Percentiles rank a stretch among this genome's conserved stretches.
These are phyloP conservation scores for Aaosphaeria arxii DNA, from an alignment of 2,329 filamentous ascomycete genomes.

Conservation along the genomic window DNA sequence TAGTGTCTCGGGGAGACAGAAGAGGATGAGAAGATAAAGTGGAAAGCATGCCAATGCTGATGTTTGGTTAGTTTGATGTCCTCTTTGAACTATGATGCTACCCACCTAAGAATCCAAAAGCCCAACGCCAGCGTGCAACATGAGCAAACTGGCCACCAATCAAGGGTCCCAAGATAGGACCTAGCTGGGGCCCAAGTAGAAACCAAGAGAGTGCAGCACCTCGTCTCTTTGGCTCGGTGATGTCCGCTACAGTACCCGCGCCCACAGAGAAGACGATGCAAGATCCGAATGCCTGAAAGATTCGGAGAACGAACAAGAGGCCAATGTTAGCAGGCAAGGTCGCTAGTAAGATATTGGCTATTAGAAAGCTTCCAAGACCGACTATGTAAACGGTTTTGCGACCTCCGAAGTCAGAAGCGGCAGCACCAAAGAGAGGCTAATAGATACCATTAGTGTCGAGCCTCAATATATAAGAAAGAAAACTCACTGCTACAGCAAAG, in stretches of 20 bases:
- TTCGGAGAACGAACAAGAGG: constrained; percentile 33
- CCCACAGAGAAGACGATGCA: constrained; percentile 44
- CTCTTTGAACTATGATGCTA: constrained; percentile 19
- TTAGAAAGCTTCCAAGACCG: constrained; percentile 34
- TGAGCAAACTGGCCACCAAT: constrained; percentile 42
- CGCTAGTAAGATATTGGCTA: constrained; percentile 36
- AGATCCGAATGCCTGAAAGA: constrained; percentile 37
- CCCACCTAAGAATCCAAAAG: constrained; percentile 39
- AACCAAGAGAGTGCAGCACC: constrained; percentile 43
- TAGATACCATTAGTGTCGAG: background rate
- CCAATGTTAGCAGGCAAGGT: constrained; percentile 27
- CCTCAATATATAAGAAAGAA: background rate
- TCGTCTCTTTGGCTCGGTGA: constrained; percentile 38
- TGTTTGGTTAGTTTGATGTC: background rate
- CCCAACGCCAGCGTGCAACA: constrained; percentile 41
- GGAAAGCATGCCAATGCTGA: constrained; percentile 5
- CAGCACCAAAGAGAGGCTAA: background rate
- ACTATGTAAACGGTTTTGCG: constrained; percentile 37
- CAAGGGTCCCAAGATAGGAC: constrained; percentile 44
- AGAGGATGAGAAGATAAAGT: constrained; percentile 7
- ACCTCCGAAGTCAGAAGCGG: background rate
- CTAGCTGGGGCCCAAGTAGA: constrained; percentile 44
- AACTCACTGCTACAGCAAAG: constrained; percentile 30
- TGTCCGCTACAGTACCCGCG: constrained; percentile 44
- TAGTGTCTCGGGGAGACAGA: constrained; percentile 3